Conservation (phyloP, 2,329 filamentous ascomycete species). For the Trichoderma simmonsii region DNA sequence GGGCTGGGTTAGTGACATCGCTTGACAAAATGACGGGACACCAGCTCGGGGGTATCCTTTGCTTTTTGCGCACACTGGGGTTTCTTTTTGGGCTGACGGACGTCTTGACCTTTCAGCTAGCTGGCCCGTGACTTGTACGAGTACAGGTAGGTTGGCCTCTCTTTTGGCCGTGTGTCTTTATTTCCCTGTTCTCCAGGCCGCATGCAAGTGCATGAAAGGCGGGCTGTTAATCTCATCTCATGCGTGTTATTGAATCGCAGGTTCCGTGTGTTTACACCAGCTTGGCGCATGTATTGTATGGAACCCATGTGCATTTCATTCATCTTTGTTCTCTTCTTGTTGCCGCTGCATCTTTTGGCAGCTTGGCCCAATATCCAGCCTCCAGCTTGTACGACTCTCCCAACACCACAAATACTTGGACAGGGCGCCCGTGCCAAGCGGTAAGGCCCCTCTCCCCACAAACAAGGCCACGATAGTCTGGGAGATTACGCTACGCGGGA, state of each 20-base stretch:
- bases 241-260: neutral
- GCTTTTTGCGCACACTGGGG: neutral
- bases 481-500: neutral
- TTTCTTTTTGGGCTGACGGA: neutral
- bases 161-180: neutral
- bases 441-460: neutral
- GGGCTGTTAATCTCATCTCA: neutral
- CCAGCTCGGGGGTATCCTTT: neutral
- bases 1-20: neutral
- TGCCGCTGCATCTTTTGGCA: neutral
- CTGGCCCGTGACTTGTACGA: neutral
- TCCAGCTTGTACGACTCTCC: neutral
- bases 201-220: neutral
- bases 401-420: neutral
- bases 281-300: neutral
- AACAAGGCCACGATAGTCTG: constrained; percentile 4
- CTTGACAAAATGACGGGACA: constrained; percentile 2
- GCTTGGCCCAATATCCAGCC: neutral
- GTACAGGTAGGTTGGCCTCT: neutral
- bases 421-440: constrained; percentile 2
- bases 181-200: neutral
- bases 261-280: neutral
- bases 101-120: neutral
- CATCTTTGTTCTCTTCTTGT: neutral
- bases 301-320: neutral